Evolutionary conservation across 768 basidiomycete genomes (phyloP), one percentile per base, ranked within the genome.

Genomic region (Hemileccinum impolitum): DNA sequence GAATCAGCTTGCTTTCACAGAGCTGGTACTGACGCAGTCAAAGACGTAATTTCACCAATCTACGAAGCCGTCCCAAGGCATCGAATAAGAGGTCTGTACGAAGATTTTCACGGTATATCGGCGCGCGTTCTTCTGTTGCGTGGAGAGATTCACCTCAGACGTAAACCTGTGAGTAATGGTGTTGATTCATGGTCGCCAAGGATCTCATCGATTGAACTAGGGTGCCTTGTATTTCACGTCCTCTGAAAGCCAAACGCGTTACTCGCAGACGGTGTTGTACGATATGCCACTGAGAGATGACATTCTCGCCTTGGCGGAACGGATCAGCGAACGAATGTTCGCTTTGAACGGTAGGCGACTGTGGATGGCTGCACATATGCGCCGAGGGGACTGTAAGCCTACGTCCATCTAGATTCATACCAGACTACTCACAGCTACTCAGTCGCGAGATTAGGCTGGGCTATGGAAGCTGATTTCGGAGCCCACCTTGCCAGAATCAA

Each of bases 351-450:
- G 39, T 1, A 72, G 71, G 11, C 64, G 72, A 9, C 52, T 67
- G 15, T 74, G 73, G 74, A 71, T 75, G 70, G 69, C 69, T 39
- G 71, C 68, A 9, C 73, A 74, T 28, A 74, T 75, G 74, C 72
- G 73, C 30, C 62, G 73, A 42, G 74, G 74, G 1, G 73, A 74
- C 41, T 74, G 72, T 74, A 43, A 59, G 72, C 37, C n/a, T 39
- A 7, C 11, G 4, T 35, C 13, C 7, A 3, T 44, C 36, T 7
- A 9, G 1, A 14, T 18, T n/a, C 6, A 3, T 23, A 17, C 14
- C 28, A 23, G 25, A 6, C 2, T 13, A 21, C 19, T 59, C 35
- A 61, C 13, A 10, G 18, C 13, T 10, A 0, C 45, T n/a, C 47
- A 64, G 70, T 69, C 46, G 46, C 65, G 30, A 48, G 48, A 25